Percentiles rank a stretch among this genome's conserved stretches.
Evolutionary conservation across 176 grass and related monocot species (phyloP).

Genomic region (Melocanna baccifera): DNA sequence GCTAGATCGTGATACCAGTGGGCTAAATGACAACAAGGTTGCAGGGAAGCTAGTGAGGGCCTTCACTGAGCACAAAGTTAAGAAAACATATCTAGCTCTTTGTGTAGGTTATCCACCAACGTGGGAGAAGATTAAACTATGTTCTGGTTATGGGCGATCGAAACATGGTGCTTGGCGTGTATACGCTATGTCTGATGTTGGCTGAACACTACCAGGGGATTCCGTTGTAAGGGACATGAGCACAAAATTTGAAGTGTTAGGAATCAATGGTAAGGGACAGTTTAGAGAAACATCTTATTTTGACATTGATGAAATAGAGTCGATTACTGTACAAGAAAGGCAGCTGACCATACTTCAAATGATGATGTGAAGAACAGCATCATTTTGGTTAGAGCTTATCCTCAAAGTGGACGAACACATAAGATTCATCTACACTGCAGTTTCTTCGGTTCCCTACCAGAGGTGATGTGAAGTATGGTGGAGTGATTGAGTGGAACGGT

Average conservation of each 20-base stretch:
- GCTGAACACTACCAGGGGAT: constrained; percentile 58
- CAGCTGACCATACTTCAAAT: constrained; percentile 12
- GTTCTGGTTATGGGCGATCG: constrained; percentile 80
- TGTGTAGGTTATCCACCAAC: constrained; percentile 45
- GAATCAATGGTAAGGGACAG: constrained; percentile 42
- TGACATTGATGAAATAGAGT: constrained; percentile 28
- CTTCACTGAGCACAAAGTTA: constrained; percentile 76
- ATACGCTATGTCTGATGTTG: constrained; percentile 61
- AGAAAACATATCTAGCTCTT: constrained; percentile 85
- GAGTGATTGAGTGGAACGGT: constrained; percentile 63
- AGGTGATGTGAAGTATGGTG: constrained; percentile 91
- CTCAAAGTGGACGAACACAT: constrained; percentile 85
- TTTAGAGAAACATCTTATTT: constrained; percentile 46
- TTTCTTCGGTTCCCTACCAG: constrained; percentile 74
- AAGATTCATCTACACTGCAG: constrained; percentile 92
- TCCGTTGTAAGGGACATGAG: constrained; percentile 74
- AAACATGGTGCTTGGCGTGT: constrained; percentile 84
- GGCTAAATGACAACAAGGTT: constrained; percentile 85
- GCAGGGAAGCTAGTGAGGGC: constrained; percentile 75
- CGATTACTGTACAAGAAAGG: constrained; percentile 51
- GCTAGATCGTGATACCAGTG: constrained; percentile 85
- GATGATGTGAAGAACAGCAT: constrained; percentile 23
- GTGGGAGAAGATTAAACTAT: constrained; percentile 62
- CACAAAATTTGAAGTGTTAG: constrained; percentile 68
- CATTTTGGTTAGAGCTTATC: constrained; percentile 82